Evolutionary conservation across 495 filamentous ascomycete genomes (phyloP).

Genomic region (Bryoglossum gracile): DNA sequence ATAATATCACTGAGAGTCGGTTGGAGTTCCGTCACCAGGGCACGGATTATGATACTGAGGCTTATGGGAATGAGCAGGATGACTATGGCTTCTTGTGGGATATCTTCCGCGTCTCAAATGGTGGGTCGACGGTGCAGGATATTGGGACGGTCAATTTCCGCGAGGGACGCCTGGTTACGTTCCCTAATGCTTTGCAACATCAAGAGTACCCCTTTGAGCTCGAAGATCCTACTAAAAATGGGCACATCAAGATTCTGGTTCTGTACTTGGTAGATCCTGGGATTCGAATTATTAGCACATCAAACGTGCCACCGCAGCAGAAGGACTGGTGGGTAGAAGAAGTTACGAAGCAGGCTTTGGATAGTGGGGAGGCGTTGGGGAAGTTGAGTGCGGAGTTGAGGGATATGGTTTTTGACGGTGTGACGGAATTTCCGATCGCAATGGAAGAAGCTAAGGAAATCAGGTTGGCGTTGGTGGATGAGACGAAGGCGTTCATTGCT

Average conservation of each 20-base stretch:
- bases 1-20: conserved; percentile 51
- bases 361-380: not conserved
- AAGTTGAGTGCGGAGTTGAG: conserved; percentile 24
- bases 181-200: conserved; percentile 45
- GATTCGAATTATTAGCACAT: conserved; percentile 42
- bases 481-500: conserved; percentile 17
- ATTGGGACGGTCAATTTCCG: conserved; percentile 30
- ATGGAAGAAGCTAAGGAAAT: conserved; percentile 31
- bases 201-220: conserved; percentile 43
- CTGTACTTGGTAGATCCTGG: conserved; percentile 52
- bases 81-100: conserved; percentile 7
- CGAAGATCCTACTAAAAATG: conserved; percentile 39
- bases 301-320: conserved; percentile 48
- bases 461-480: conserved; percentile 25
- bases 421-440: conserved; percentile 30
- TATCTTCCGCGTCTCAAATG: conserved; percentile 4
- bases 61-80: not conserved
- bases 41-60: conserved; percentile 11
- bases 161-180: conserved; percentile 32
- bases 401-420: conserved; percentile 22
- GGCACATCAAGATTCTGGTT: conserved; percentile 49
- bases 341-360: conserved; percentile 2
- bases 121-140: conserved; percentile 21
- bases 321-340: conserved; percentile 39
- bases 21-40: conserved; percentile 43